Percentiles rank a stretch among this genome's conserved stretches.
phyloP scores from a whole-genome alignment of 2,329 filamentous ascomycete genomes.

The Trichoderma gracile region DNA sequence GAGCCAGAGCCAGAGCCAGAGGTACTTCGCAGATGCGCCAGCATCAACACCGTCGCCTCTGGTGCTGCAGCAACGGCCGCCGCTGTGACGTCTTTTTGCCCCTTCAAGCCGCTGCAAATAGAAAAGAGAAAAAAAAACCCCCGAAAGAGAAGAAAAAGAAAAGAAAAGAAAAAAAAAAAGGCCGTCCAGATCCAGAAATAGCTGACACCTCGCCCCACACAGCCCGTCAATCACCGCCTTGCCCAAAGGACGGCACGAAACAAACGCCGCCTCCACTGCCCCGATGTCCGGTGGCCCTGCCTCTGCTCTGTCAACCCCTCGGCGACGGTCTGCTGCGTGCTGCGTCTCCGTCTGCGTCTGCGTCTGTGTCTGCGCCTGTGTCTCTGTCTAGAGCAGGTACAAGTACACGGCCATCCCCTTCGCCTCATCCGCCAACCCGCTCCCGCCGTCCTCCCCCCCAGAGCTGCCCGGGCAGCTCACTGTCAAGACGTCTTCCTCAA shows the following conservation, averaged over 20 bases:
- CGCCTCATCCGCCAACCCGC: conserved; percentile 14
- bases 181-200: conserved; percentile 9
- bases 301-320: conserved; percentile 24
- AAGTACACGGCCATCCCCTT: conserved; percentile 20
- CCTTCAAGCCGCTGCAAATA: conserved; percentile 3
- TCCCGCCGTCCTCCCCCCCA: conserved; percentile 20
- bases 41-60: conserved; percentile 1
- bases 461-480: conserved; percentile 68
- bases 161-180: too few relatives aligned
- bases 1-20: too few relatives aligned
- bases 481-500: conserved; percentile 71
- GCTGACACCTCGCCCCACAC: conserved; percentile 22
- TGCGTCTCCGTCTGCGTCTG: too few relatives aligned
- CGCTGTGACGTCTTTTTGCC: conserved; percentile 18
- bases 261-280: conserved; percentile 22
- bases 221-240: conserved; percentile 25
- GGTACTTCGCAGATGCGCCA: too few relatives aligned
- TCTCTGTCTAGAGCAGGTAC: conserved; percentile 13
- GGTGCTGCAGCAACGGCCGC: conserved; percentile 5
- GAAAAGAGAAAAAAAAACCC: too few relatives aligned
- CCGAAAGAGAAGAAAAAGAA: too few relatives aligned
- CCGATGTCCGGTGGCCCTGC: conserved; percentile 26
- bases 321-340: conserved; percentile 17
- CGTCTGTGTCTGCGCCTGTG: neutral
- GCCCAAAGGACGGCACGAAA: conserved; percentile 1